Percentiles rank a stretch among this genome's conserved stretches.
Evolutionary conservation across 257 asterid species (phyloP).

Genomic region (Solanum pimpinellifolium): DNA sequence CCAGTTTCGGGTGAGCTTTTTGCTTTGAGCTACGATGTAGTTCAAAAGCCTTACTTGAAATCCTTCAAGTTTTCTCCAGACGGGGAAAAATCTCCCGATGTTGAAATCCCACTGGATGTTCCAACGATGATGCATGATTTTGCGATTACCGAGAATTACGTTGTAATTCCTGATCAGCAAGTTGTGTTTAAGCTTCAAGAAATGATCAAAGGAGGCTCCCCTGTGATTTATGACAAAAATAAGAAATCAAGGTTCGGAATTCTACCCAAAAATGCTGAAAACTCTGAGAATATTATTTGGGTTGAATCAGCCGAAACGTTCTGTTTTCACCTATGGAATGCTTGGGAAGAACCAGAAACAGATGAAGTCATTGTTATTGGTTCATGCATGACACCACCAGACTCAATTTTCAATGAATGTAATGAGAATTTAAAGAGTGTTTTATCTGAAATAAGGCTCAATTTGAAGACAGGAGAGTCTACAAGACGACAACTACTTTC

Average conservation of each 20-base stretch:
- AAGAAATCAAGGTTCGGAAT: conserved; percentile 53
- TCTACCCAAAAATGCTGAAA: conserved; percentile 23
- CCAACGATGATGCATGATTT: conserved; percentile 81
- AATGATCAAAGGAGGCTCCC: conserved; percentile 61
- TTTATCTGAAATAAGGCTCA: conserved; percentile 48
- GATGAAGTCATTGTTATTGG: conserved; percentile 62
- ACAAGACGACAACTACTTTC: conserved; percentile 16
- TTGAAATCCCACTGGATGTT: conserved; percentile 31
- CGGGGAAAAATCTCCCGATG: conserved; percentile 40
- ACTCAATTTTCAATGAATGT: conserved; percentile 58
- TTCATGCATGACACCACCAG: conserved; percentile 83
- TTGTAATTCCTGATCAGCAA: conserved; percentile 61
- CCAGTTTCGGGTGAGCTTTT: conserved; percentile 48
- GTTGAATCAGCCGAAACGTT: conserved; percentile 42
- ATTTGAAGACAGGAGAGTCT: conserved; percentile 41
- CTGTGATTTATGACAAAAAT: conserved; percentile 46
- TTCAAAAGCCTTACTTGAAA: conserved; percentile 39
- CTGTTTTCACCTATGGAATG: conserved; percentile 70
- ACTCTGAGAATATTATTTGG: conserved; percentile 28
- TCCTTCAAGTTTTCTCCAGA: conserved; percentile 33
- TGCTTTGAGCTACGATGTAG: conserved; percentile 52
- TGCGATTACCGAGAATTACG: conserved; percentile 57
- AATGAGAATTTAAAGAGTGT: conserved; percentile 34
- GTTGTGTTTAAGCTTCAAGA: conserved; percentile 67
- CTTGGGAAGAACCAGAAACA: conserved; percentile 64